phyloP scores from a whole-genome alignment of 2,329 filamentous ascomycete genomes.

The Fusarium marasasianum region DNA sequence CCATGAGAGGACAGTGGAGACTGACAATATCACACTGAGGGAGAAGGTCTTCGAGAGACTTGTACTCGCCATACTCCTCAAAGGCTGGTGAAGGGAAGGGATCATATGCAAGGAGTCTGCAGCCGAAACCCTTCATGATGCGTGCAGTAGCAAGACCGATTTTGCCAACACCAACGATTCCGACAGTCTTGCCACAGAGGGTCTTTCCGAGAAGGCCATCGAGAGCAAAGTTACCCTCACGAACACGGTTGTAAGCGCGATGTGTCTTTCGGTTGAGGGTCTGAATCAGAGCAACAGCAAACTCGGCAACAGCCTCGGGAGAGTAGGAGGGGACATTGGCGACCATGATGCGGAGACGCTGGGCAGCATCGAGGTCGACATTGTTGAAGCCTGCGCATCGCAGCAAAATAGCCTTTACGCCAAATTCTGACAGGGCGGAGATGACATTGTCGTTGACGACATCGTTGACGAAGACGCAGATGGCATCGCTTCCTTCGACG shows the following conservation, averaged over 20 bases:
- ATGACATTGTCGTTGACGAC: constrained; percentile 62
- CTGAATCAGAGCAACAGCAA: constrained; percentile 72
- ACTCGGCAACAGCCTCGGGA: constrained; percentile 75
- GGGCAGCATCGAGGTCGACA: constrained; percentile 67
- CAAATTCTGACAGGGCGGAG: constrained; percentile 56
- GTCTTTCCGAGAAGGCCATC: constrained; percentile 71
- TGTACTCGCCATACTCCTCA: constrained; percentile 60
- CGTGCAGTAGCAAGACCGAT: constrained; percentile 71
- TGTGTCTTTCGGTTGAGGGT: constrained; percentile 75
- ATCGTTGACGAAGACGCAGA: constrained; percentile 78
- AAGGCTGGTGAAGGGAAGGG: constrained; percentile 62
- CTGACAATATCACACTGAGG: constrained; percentile 68
- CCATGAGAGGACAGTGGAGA: constrained; percentile 72
- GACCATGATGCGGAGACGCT: constrained; percentile 65
- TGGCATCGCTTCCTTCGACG: constrained; percentile 61
- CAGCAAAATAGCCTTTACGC: constrained; percentile 68
- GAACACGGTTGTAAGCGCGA: constrained; percentile 73
- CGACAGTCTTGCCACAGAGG: constrained; percentile 71
- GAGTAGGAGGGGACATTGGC: constrained; percentile 75
- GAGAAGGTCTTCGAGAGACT: constrained; percentile 64
- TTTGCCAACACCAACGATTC: constrained; percentile 70
- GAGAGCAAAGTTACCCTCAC: constrained; percentile 74
- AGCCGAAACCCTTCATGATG: constrained; percentile 73
- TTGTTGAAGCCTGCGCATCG: constrained; percentile 77
- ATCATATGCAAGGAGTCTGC: constrained; percentile 69